Evolutionary conservation across 352 stramenopile species (phyloP), one percentile per base, ranked within the genome.

Genomic region (Phytophthora kernoviae): DNA sequence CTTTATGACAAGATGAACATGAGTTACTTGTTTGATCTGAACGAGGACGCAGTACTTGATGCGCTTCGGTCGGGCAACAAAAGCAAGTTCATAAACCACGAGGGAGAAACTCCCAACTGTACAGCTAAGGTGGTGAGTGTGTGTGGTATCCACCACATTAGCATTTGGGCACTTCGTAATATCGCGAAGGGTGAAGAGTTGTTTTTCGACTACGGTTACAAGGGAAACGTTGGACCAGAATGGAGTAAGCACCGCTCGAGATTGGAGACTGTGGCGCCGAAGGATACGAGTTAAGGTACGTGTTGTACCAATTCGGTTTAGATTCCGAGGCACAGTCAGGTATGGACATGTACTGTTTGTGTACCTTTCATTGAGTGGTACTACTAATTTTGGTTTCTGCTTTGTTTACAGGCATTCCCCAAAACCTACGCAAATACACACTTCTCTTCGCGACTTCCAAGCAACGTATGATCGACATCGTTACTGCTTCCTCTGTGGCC

Each of bases 61-160:
- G 91, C 92, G 1, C 77, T 91, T 22, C 81, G 86, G 18, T 88
- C 87, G 30, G 93, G 95, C 20, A 98, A 98, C 77, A 97, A 98
- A 66, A 90, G 79, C 50, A 88, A 93, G 50, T 98, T 96, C 54
- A 80, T 87, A 12, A 95, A 97, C 60, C 90, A 97, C 58, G 55
- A 62, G 0, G 51, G 55, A 11, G 71, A 79, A 1, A 54, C 65
- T 0, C 79, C 85, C 0, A 98, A 97, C 54, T 94, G 83, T 49
- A 72, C 78, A 44, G 75, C 86, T 2, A 84, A 85, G 52, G 85
- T 91, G 33, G 73, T 95, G 32, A 75, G 77, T 39, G 80, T 96
- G 1, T 88, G 94, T 63, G 93, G 92, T 39, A 86, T 97, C 48
- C 76, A 91, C 65, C 76, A 86, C 61, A 96, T 98, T 56, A 90